These are phyloP conservation scores for Paramecium caudatum DNA, from an alignment of 73 alveolate species.

Conservation along the genomic window DNA sequence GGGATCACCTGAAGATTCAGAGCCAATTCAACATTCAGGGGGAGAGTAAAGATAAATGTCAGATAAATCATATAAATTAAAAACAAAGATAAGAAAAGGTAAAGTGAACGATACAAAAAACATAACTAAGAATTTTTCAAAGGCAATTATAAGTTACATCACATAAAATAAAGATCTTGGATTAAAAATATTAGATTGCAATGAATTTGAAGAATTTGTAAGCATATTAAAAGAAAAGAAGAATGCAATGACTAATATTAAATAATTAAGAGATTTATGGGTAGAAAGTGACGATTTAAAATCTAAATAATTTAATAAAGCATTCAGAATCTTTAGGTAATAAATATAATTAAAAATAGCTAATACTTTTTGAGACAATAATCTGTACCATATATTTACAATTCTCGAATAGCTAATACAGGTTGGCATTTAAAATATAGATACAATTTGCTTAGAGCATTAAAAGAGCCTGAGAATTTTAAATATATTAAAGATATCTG, in stretches of 20 bases:
- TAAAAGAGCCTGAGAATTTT: slow-evolving; percentile 54
- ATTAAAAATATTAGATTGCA: slow-evolving; percentile 14
- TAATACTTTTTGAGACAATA: slow-evolving; percentile 18
- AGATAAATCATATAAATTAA: neutral
- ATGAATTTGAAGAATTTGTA: slow-evolving; percentile 41
- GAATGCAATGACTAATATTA: slow-evolving; percentile 56
- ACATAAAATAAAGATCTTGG: slow-evolving; percentile 50
- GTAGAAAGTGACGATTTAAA: slow-evolving; percentile 8
- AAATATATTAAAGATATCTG: slow-evolving; percentile 61
- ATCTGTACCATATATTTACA: slow-evolving; percentile 41
- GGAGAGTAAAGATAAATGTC: neutral
- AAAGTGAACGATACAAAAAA: slow-evolving; percentile 75
- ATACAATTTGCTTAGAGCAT: slow-evolving; percentile 48
- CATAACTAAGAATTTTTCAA: slow-evolving; percentile 73
- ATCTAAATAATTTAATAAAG: slow-evolving; percentile 27
- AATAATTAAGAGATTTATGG: slow-evolving; percentile 59
- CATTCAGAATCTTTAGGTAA: slow-evolving; percentile 64
- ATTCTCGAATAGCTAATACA: slow-evolving; percentile 56
- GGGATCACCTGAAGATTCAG: slow-evolving; percentile 37
- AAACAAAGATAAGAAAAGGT: slow-evolving; percentile 1
- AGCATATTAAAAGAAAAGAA: slow-evolving; percentile 4
- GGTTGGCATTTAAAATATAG: slow-evolving; percentile 69
- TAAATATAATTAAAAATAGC: neutral
- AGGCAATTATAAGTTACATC: slow-evolving; percentile 71
- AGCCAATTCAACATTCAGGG: neutral